Conservation (phyloP, 768 basidiomycete species). For the Bullera alba region DNA sequence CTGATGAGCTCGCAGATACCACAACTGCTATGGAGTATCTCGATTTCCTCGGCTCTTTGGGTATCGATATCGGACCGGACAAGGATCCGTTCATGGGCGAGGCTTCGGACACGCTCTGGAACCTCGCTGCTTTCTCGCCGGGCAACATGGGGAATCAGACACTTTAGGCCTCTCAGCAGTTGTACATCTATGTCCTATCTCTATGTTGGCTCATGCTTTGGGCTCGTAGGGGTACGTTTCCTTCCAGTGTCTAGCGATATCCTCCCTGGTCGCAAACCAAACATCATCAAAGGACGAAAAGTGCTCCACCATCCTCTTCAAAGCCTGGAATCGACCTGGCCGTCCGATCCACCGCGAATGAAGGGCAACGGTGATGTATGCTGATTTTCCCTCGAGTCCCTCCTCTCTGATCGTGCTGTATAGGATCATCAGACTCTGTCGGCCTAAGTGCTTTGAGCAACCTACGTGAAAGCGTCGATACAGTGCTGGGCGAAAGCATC, state of each 20-base stretch:
- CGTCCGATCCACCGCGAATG: slow-evolving; percentile 33
- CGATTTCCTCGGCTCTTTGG: neutral
- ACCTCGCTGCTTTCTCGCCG: neutral
- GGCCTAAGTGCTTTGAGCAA: too few species aligned
- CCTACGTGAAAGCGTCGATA: slow-evolving; percentile 15
- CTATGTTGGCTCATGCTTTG: neutral
- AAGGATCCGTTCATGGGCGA: neutral
- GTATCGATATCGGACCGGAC: neutral
- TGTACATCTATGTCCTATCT: too few species aligned
- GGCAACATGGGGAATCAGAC: too few species aligned
- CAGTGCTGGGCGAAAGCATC: slow-evolving; percentile 12
- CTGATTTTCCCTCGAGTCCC: slow-evolving; percentile 22
- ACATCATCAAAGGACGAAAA: slow-evolving; percentile 26
- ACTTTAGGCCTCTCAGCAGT: too few species aligned
- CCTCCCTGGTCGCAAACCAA: slow-evolving; percentile 35
- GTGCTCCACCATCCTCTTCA: slow-evolving; percentile 29
- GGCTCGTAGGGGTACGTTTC: slow-evolving; percentile 14
- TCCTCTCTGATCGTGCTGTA: slow-evolving; percentile 20
- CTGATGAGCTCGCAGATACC: neutral
- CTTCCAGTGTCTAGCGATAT: slow-evolving; percentile 28
- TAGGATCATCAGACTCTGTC: too few species aligned
- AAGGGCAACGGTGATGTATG: slow-evolving; percentile 27
- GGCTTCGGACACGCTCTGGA: neutral
- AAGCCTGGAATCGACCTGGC: slow-evolving; percentile 32
- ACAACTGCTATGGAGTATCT: neutral